A percentile compares a stretch with the other conserved stretches of the same genome.
phyloP scores from a whole-genome alignment of 202 grass and related monocot genomes.

The Panicum hallii region DNA sequence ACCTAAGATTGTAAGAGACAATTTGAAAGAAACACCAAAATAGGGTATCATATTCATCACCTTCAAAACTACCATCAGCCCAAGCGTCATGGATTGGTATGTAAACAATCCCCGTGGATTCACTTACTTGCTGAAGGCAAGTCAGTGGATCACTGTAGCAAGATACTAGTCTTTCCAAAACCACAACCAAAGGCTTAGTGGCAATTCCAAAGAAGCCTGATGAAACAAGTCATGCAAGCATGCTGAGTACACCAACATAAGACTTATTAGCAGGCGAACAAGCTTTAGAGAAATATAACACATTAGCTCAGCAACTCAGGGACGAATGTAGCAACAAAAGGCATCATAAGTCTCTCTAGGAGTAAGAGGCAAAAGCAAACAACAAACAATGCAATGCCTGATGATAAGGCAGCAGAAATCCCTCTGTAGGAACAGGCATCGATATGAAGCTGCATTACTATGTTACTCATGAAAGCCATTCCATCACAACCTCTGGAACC shows the following conservation, averaged over 20 bases:
- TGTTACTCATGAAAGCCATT: background rate
- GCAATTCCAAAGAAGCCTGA: background rate
- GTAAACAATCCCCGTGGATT: background rate
- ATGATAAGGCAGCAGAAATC: background rate
- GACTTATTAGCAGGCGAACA: background rate
- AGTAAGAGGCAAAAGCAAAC: background rate
- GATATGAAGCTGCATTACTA: slow-evolving; percentile 23
- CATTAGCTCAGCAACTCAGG: background rate
- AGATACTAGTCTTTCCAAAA: background rate
- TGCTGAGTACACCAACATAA: background rate
- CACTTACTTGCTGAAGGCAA: too few relatives aligned
- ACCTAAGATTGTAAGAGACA: background rate
- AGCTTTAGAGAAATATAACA: background rate
- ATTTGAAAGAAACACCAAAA: background rate
- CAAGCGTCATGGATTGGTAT: background rate
- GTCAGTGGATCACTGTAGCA: too few relatives aligned
- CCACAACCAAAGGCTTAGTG: background rate
- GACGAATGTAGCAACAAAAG: background rate
- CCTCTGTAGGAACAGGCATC: background rate
- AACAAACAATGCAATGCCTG: background rate
- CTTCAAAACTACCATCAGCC: background rate
- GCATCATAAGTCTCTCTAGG: background rate
- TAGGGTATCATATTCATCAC: background rate
- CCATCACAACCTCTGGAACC: slow-evolving; percentile 15
- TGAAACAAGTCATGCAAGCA: background rate